A percentile compares a stretch with the other conserved stretches of the same genome.
Conservation (phyloP, 2,329 filamentous ascomycete genomes). For the Fusarium redolens region DNA sequence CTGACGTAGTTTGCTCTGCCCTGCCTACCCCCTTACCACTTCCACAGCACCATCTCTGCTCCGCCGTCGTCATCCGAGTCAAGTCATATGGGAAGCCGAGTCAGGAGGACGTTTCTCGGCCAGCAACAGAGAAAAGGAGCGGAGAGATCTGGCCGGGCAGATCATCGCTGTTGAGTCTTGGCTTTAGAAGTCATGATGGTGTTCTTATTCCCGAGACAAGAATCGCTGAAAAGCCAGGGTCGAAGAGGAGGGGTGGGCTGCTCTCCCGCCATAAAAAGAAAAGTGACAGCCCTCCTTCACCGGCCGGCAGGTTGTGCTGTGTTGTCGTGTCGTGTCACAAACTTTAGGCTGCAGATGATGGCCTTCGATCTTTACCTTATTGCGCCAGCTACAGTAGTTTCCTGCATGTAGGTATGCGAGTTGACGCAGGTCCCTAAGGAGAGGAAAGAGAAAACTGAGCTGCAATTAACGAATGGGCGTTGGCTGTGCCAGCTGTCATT, state of each 20-base stretch:
- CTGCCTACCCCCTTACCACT: constrained; percentile 23
- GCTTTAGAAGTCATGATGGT: neutral
- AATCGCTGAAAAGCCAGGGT: constrained; percentile 10
- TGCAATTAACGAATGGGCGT: constrained; percentile 43
- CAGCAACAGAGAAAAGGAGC: constrained; percentile 25
- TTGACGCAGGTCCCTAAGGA: constrained; percentile 43
- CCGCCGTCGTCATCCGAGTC: constrained; percentile 45
- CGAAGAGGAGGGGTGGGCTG: constrained; percentile 14
- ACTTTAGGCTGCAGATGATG: constrained; percentile 24
- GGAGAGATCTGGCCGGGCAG: neutral
- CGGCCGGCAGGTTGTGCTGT: constrained; percentile 17
- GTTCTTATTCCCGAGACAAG: constrained; percentile 23
- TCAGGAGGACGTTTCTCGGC: constrained; percentile 43
- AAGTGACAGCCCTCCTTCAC: constrained; percentile 20
- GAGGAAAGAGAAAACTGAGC: constrained; percentile 48
- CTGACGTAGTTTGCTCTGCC: constrained; percentile 29
- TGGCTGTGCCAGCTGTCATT: constrained; percentile 9
- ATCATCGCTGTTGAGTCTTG: neutral
- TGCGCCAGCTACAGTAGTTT: constrained; percentile 35
- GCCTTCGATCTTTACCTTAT: constrained; percentile 36
- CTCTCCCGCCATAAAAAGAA: constrained; percentile 30
- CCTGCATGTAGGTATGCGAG: constrained; percentile 26
- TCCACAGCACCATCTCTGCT: constrained; percentile 27
- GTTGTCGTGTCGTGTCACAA: constrained; percentile 32
- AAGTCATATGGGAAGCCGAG: constrained; percentile 45